Evolutionary conservation across 495 filamentous ascomycete species (phyloP).

Genomic region (Elaphomyces granulatus): DNA sequence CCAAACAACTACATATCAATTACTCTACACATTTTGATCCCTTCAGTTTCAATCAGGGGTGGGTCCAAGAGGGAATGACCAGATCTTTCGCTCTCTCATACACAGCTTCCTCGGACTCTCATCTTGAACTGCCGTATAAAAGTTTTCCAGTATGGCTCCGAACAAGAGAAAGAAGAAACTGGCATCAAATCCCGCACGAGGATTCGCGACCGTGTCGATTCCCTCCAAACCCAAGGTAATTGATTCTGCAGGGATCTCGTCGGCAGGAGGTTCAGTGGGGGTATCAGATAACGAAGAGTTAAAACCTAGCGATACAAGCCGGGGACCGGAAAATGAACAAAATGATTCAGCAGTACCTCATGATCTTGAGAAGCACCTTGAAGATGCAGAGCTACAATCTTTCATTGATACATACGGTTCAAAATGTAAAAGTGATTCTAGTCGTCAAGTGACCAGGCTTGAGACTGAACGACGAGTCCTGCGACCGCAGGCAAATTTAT

Average conservation of each 20-base stretch:
- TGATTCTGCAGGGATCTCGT: conserved; percentile 18
- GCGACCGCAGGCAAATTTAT: conserved; percentile 51
- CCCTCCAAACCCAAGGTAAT: conserved; percentile 51
- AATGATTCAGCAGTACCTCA: too few relatives aligned
- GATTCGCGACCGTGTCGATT: conserved; percentile 82
- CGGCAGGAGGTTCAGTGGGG: conserved; percentile 22
- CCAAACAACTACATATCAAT: too few relatives aligned
- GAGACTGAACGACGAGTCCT: conserved; percentile 68
- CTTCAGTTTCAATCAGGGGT: too few relatives aligned
- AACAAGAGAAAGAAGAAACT: conserved; percentile 87
- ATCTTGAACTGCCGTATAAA: neutral
- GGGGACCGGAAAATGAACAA: too few relatives aligned
- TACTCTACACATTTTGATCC: too few relatives aligned
- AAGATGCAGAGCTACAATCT: conserved; percentile 66
- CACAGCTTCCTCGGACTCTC: too few relatives aligned
- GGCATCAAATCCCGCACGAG: conserved; percentile 67
- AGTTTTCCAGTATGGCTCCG: conserved; percentile 40
- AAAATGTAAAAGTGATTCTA: conserved; percentile 51
- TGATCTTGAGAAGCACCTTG: conserved; percentile 70
- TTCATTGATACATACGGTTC: conserved; percentile 66
- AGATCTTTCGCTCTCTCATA: too few relatives aligned
- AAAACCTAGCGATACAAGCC: too few relatives aligned
- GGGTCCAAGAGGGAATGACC: too few relatives aligned
- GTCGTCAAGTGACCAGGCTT: conserved; percentile 53
- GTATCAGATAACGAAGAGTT: conserved; percentile 30